A percentile compares a stretch with the other conserved stretches of the same genome.
Evolutionary conservation across 1,284 basidiomycete species (phyloP).

Genomic region (Butyriboletus regius): DNA sequence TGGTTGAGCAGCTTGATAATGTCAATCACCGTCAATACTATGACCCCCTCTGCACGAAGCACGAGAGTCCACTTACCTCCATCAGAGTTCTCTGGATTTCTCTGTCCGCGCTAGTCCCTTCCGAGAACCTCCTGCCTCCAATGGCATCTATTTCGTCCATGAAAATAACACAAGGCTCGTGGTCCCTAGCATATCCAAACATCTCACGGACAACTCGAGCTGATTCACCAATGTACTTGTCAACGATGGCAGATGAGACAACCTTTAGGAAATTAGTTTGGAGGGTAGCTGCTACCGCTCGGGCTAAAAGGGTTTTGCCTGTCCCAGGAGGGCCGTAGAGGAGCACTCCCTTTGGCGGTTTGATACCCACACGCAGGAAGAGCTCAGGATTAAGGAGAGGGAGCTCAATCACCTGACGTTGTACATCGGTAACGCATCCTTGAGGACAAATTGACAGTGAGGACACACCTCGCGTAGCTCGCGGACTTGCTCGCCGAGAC

Average conservation of each 20-base stretch:
- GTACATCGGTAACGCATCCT: background rate
- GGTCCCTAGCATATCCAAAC: conserved; percentile 95
- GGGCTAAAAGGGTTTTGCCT: conserved; percentile 90
- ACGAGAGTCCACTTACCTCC: conserved; percentile 61
- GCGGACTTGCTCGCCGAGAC: conserved; percentile 90
- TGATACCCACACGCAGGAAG: conserved; percentile 92
- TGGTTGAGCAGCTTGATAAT: conserved; percentile 82
- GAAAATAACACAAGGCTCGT: conserved; percentile 99
- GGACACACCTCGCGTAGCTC: conserved; percentile 81
- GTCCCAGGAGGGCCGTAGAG: conserved; percentile 92
- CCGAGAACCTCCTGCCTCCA: conserved; percentile 91
- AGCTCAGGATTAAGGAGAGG: conserved; percentile 93
- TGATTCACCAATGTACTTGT: conserved; percentile 99
- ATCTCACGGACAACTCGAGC: conserved; percentile 93
- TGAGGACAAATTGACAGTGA: background rate
- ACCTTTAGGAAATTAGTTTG: conserved; percentile 98
- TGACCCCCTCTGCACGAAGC: background rate
- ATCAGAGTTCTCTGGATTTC: conserved; percentile 98
- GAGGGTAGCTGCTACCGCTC: conserved; percentile 92
- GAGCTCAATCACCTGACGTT: conserved; percentile 80
- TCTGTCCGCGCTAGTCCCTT: conserved; percentile 95
- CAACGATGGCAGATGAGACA: conserved; percentile 97
- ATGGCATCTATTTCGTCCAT: conserved; percentile 99
- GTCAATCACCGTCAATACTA: background rate
- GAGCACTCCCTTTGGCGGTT: conserved; percentile 88